These are phyloP conservation scores for Xylariaceae sp. DNA, from an alignment of 2,329 filamentous ascomycete genomes.

Conservation along the genomic window DNA sequence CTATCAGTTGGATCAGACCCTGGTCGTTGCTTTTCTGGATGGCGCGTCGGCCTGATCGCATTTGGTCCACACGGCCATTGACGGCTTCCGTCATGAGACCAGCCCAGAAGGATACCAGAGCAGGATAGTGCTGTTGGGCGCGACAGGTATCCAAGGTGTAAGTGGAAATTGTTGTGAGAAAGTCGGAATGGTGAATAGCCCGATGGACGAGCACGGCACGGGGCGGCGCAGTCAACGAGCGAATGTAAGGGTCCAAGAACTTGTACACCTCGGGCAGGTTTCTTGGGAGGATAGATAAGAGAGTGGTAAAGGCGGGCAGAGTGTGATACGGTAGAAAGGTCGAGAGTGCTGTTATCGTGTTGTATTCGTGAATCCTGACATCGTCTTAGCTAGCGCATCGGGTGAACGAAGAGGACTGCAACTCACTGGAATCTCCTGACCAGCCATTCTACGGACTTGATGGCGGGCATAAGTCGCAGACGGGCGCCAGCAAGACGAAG, in stretches of 20 bases:
- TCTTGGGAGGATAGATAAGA: conserved; percentile 82
- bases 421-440: conserved; percentile 81
- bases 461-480: conserved; percentile 78
- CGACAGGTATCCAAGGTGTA: conserved; percentile 75
- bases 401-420: not conserved
- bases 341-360: conserved; percentile 72
- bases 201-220: conserved; percentile 81
- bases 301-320: conserved; percentile 77
- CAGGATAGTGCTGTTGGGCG: conserved; percentile 69
- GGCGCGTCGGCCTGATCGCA: conserved; percentile 70
- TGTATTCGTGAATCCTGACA: conserved; percentile 82
- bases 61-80: conserved; percentile 75
- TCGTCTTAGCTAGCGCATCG: conserved; percentile 9
- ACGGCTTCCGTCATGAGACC: conserved; percentile 83
- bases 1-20: conserved; percentile 64
- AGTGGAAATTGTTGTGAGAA: conserved; percentile 73
- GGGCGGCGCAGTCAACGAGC: conserved; percentile 71
- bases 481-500: conserved; percentile 74
- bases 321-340: conserved; percentile 93
- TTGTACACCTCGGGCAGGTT: conserved; percentile 72
- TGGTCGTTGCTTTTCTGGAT: conserved; percentile 81
- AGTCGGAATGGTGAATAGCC: conserved; percentile 71
- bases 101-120: conserved; percentile 86
- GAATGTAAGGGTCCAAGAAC: conserved; percentile 84
- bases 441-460: conserved; percentile 94